Conservation (phyloP, 192 early-diverging fungal genomes). For the Coemansia sp. region DNA sequence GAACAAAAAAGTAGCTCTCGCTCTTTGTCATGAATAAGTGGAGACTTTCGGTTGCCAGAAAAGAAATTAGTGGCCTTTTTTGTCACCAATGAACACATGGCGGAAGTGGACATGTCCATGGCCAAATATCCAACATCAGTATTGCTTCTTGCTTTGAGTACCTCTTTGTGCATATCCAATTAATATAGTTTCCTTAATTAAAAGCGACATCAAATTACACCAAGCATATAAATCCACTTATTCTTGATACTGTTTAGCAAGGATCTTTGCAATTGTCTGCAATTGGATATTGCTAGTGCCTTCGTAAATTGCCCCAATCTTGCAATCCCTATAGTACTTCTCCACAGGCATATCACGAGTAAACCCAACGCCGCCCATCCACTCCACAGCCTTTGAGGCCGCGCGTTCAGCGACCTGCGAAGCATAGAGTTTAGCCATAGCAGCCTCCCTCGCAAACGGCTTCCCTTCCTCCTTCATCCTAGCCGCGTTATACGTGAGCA, state of each 20-base stretch:
- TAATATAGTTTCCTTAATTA: too few relatives aligned
- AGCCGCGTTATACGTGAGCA: conserved; percentile 97
- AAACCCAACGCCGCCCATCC: conserved; percentile 98
- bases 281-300: conserved; percentile 96
- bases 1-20: too few relatives aligned
- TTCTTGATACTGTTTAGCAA: conserved; percentile 37
- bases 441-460: conserved; percentile 92
- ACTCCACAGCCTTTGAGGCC: conserved; percentile 89
- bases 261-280: conserved; percentile 81
- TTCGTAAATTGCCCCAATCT: conserved; percentile 97
- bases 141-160: too few relatives aligned
- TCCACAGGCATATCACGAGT: conserved; percentile 86
- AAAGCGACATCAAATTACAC: too few relatives aligned
- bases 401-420: conserved; percentile 92
- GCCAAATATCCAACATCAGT: too few relatives aligned
- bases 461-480: conserved; percentile 90
- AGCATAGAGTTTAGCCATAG: conserved; percentile 97
- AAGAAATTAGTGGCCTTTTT: too few relatives aligned
- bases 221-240: background rate
- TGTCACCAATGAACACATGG: too few relatives aligned
- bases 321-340: conserved; percentile 95
- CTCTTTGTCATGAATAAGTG: too few relatives aligned
- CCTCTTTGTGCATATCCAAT: too few relatives aligned
- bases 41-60: too few relatives aligned
- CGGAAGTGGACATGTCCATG: too few relatives aligned